A percentile compares a stretch with the other conserved stretches of the same genome.
Conservation (phyloP, 164 flowering plant species). For the Sedum album region DNA sequence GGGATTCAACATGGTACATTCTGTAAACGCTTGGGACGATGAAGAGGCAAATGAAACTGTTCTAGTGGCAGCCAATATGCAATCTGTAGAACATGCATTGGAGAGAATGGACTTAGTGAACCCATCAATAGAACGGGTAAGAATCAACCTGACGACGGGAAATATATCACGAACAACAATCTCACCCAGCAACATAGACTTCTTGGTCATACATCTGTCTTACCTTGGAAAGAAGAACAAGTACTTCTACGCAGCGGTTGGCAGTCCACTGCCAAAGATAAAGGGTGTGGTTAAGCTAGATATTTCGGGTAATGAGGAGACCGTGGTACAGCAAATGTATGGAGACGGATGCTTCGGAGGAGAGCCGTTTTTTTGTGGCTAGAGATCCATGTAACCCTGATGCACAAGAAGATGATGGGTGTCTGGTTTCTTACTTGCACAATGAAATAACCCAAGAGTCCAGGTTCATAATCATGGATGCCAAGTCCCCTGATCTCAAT, state of each 20-base stretch:
- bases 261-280: conserved; percentile 55
- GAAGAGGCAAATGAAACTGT: conserved; percentile 38
- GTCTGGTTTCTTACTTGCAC: conserved; percentile 41
- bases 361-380: conserved; percentile 67
- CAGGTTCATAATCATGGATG: conserved; percentile 69
- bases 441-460: conserved; percentile 55
- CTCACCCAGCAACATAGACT: conserved; percentile 52
- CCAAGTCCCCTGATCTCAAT: conserved; percentile 63
- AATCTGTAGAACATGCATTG: conserved; percentile 46
- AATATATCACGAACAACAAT: conserved; percentile 37
- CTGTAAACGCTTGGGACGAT: conserved; percentile 78
- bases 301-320: conserved; percentile 23
- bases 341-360: conserved; percentile 66
- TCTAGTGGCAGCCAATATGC: conserved; percentile 51
- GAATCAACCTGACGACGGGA: conserved; percentile 44
- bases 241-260: conserved; percentile 50
- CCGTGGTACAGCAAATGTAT: conserved; percentile 41
- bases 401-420: conserved; percentile 75
- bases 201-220: conserved; percentile 49
- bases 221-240: conserved; percentile 42
- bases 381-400: conserved; percentile 25
- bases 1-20: conserved; percentile 60
- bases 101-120: conserved; percentile 54
- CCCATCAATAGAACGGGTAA: conserved; percentile 49
- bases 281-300: conserved; percentile 75